These are phyloP conservation scores for Sonneratia alba DNA, from an alignment of 345 rosid genomes.

Conservation along the genomic window DNA sequence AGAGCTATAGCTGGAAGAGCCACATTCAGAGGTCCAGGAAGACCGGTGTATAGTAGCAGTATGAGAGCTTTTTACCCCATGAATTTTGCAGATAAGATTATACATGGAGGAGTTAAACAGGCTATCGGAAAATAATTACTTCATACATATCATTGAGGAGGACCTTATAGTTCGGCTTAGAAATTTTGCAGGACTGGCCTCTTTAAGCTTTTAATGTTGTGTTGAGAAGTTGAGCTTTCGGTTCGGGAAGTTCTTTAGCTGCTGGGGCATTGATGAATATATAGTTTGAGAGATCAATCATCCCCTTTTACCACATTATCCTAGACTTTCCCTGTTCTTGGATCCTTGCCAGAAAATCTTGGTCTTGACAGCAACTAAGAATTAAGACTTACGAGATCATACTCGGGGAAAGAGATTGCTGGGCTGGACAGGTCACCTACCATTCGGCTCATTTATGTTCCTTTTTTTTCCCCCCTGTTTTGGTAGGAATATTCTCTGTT, in stretches of 20 bases:
- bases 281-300: not conserved
- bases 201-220: constrained; percentile 16
- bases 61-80: constrained; percentile 24
- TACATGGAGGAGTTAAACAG: constrained; percentile 34
- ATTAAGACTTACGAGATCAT: not conserved
- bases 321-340: not conserved
- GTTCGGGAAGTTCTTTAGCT: constrained; percentile 15
- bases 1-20: constrained; percentile 61
- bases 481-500: constrained; percentile 3
- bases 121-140: constrained; percentile 9
- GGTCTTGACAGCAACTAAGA: not conserved
- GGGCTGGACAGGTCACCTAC: not conserved
- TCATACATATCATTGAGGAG: constrained; percentile 28
- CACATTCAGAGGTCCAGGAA: constrained; percentile 34
- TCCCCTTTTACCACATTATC: not conserved
- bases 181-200: constrained; percentile 47
- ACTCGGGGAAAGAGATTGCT: not conserved
- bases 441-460: not conserved
- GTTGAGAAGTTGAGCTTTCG: constrained; percentile 12
- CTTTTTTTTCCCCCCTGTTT: not conserved
- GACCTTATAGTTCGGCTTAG: constrained; percentile 21
- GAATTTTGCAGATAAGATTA: constrained; percentile 54
- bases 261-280: too few species aligned
- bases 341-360: not conserved
- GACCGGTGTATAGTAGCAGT: constrained; percentile 28